These are phyloP conservation scores for Cicer yamashitae DNA, from an alignment of 306 rosid genomes.

Conservation along the genomic window DNA sequence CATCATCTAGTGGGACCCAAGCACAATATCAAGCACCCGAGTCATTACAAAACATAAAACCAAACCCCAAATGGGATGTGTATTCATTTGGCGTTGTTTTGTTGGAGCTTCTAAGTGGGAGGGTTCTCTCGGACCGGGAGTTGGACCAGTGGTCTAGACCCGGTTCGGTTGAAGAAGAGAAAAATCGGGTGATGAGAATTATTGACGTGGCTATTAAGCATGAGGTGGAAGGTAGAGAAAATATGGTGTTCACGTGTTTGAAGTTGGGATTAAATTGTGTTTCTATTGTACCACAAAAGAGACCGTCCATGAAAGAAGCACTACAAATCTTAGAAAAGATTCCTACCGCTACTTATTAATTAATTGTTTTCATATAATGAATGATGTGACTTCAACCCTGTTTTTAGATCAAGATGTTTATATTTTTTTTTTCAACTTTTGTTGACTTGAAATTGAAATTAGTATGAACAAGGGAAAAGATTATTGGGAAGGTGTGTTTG, in stretches of 20 bases:
- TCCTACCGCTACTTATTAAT: neutral
- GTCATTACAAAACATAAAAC: constrained; percentile 61
- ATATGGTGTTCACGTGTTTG: constrained; percentile 56
- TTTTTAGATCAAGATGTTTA: constrained; percentile 38
- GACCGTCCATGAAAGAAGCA: constrained; percentile 90
- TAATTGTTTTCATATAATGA: constrained; percentile 18
- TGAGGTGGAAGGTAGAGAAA: constrained; percentile 71
- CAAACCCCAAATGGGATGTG: constrained; percentile 82
- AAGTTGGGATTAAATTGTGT: constrained; percentile 80
- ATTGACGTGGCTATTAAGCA: constrained; percentile 61
- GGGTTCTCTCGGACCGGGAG: constrained; percentile 65
- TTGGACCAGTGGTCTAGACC: constrained; percentile 57
- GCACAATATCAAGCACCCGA: constrained; percentile 81
- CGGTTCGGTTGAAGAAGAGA: constrained; percentile 61
- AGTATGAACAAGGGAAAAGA: constrained; percentile 31
- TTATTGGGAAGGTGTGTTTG: constrained; percentile 36
- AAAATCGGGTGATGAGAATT: constrained; percentile 59
- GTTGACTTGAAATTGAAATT: constrained; percentile 50
- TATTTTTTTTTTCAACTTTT: constrained; percentile 16
- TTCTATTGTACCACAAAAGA: constrained; percentile 67
- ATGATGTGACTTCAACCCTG: constrained; percentile 41
- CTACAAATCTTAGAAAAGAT: constrained; percentile 66
- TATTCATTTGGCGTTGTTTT: constrained; percentile 84
- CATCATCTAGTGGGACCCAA: constrained; percentile 14
- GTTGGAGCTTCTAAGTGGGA: constrained; percentile 77